Conservation (phyloP, 2,329 filamentous ascomycete species). For the Neodidymelliopsis sp. region DNA sequence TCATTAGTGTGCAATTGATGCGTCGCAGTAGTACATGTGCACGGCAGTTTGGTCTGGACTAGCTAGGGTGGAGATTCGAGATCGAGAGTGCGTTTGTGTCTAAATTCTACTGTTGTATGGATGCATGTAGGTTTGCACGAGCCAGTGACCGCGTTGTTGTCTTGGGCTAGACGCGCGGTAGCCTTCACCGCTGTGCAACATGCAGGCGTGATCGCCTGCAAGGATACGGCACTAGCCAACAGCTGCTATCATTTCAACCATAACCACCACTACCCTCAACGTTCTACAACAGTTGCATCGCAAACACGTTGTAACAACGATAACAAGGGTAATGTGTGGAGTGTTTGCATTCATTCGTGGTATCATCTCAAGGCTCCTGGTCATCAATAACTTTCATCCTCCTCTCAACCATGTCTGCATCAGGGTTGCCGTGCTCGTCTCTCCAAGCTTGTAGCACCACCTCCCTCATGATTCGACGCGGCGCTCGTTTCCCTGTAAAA, state of each 20-base stretch:
- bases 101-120: constrained; percentile 8
- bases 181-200: constrained; percentile 26
- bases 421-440: constrained; percentile 42
- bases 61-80: neutral
- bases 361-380: constrained; percentile 38
- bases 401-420: constrained; percentile 42
- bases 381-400: constrained; percentile 46
- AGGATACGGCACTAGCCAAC: constrained; percentile 12
- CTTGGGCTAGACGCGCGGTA: constrained; percentile 31
- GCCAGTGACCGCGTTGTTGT: constrained; percentile 28
- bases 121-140: constrained; percentile 10
- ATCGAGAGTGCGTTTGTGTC: constrained; percentile 7
- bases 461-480: constrained; percentile 73
- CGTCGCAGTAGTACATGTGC: constrained; percentile 26
- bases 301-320: too few species aligned
- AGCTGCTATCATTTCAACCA: neutral
- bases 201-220: constrained; percentile 27
- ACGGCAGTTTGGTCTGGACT: constrained; percentile 20
- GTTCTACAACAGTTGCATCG: too few species aligned
- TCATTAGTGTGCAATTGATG: constrained; percentile 34
- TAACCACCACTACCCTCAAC: too few species aligned
- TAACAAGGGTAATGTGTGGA: too few species aligned
- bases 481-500: constrained; percentile 77
- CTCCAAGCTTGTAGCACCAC: constrained; percentile 59
- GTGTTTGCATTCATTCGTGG: neutral